A percentile compares a stretch with the other conserved stretches of the same genome.
Conservation (phyloP, 2,329 filamentous ascomycete species). For the Madurella mycetomatis region DNA sequence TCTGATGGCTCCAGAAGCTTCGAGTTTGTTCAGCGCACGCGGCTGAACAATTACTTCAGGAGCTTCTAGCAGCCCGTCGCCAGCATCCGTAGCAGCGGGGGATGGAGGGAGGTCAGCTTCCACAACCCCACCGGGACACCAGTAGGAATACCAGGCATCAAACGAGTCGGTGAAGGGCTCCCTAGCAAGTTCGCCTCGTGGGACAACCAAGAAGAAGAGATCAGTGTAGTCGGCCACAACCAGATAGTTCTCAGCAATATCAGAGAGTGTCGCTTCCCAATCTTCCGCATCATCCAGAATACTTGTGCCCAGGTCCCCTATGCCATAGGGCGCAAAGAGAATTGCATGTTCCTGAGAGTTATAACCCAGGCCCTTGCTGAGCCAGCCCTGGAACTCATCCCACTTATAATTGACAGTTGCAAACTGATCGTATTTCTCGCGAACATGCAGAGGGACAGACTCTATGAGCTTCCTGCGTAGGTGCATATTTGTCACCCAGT, state of each 20-base stretch:
- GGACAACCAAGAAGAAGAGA: neutral
- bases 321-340: neutral
- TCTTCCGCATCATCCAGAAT: neutral
- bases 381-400: neutral
- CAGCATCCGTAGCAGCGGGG: too few species aligned
- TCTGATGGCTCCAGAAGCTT: too few species aligned
- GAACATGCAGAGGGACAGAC: neutral
- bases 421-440: neutral
- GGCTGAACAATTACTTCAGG: too few species aligned
- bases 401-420: neutral
- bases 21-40: too few species aligned
- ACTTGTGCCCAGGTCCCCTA: neutral
- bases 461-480: neutral
- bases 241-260: neutral
- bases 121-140: neutral
- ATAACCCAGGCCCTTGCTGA: neutral
- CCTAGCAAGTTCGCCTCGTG: neutral
- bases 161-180: neutral
- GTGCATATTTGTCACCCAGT: constrained; percentile 4
- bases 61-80: too few species aligned
- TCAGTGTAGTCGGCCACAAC: neutral
- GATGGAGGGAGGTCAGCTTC: too few species aligned
- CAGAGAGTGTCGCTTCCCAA: neutral
- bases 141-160: too few species aligned
- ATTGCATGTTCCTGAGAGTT: neutral